phyloP scores from a whole-genome alignment of 2,329 filamentous ascomycete species.

The Tolypocladium guangdongense region DNA sequence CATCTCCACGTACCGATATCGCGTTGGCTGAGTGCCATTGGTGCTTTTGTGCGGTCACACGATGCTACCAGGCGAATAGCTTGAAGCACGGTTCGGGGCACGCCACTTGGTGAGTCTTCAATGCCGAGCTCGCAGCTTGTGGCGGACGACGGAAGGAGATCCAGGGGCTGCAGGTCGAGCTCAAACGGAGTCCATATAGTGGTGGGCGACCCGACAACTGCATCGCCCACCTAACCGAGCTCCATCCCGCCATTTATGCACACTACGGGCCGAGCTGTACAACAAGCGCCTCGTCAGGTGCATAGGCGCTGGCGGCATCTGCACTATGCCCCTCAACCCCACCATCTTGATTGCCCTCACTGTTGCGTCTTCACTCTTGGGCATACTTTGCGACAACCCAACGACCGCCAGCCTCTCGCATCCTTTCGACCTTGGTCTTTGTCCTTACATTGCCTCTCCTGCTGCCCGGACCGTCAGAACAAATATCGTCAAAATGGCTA shows the following conservation, averaged over 20 bases:
- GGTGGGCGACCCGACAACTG: neutral
- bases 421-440: neutral
- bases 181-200: neutral
- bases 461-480: neutral
- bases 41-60: neutral
- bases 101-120: neutral
- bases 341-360: conserved; percentile 14
- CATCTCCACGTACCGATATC: neutral
- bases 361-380: conserved; percentile 9
- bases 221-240: neutral
- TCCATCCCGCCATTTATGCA: neutral
- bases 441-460: neutral
- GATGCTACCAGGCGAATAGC: neutral
- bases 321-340: conserved; percentile 27
- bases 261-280: neutral
- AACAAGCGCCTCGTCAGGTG: neutral
- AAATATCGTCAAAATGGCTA: conserved; percentile 19
- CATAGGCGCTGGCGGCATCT: conserved; percentile 14
- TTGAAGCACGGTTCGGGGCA: neutral
- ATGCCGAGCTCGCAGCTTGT: neutral
- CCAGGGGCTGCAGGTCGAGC: neutral
- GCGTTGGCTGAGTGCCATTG: neutral
- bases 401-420: neutral
- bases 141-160: neutral
- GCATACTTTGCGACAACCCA: conserved; percentile 24